These are phyloP conservation scores for Tuber brumale DNA, from an alignment of 495 filamentous ascomycete genomes.

Conservation along the genomic window DNA sequence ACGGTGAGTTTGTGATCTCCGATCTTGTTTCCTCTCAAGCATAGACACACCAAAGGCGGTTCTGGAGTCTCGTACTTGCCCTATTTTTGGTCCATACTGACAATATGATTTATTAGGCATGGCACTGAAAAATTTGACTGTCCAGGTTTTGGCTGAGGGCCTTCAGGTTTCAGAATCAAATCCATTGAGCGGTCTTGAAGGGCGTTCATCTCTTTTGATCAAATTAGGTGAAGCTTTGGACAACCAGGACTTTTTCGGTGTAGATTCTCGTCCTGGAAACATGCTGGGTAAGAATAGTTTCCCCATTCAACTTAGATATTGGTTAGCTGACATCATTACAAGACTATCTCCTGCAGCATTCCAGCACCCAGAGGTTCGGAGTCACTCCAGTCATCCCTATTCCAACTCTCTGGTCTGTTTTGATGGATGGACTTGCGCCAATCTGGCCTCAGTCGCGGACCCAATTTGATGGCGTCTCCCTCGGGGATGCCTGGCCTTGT, in stretches of 20 bases:
- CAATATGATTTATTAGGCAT: conserved; percentile 40
- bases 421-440: conserved; percentile 77
- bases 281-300: conserved; percentile 74
- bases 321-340: conserved; percentile 1
- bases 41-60: neutral
- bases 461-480: conserved; percentile 75
- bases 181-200: conserved; percentile 79
- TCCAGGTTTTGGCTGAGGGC: conserved; percentile 66
- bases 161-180: conserved; percentile 78
- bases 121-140: conserved; percentile 67
- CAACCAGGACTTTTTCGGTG: conserved; percentile 78
- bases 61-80: neutral
- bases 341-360: conserved; percentile 92
- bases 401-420: conserved; percentile 82
- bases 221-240: conserved; percentile 69
- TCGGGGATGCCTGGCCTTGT: conserved; percentile 94
- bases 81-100: conserved; percentile 4
- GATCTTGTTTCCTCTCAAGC: neutral
- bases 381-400: conserved; percentile 72
- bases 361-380: conserved; percentile 76
- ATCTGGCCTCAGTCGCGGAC: conserved; percentile 91
- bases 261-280: conserved; percentile 78
- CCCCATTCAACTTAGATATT: conserved; percentile 20
- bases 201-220: conserved; percentile 72
- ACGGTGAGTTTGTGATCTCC: conserved; percentile 48